These are phyloP conservation scores for Letharia lupina DNA, from an alignment of 495 filamentous ascomycete species.

Conservation along the genomic window DNA sequence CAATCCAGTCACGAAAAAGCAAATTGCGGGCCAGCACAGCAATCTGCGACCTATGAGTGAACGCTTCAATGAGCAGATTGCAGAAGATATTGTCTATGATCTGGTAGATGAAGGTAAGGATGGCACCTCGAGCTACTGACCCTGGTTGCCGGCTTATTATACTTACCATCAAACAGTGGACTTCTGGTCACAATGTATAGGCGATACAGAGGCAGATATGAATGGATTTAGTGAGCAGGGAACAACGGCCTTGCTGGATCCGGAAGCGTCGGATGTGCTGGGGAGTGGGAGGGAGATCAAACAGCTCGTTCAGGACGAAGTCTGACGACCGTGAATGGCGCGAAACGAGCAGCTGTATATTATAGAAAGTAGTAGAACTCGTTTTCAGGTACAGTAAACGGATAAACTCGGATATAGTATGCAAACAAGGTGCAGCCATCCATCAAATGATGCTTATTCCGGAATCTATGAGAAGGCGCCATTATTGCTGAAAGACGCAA, in stretches of 20 bases:
- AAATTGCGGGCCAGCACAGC: slow-evolving; percentile 23
- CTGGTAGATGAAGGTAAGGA: slow-evolving; percentile 51
- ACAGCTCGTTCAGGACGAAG: slow-evolving; percentile 22
- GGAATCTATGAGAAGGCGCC: neutral
- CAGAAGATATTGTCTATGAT: slow-evolving; percentile 87
- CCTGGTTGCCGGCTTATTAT: slow-evolving; percentile 44
- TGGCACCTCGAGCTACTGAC: neutral
- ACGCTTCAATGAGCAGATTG: slow-evolving; percentile 88
- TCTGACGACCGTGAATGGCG: neutral
- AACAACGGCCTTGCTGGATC: slow-evolving; percentile 16
- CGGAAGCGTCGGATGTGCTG: slow-evolving; percentile 9
- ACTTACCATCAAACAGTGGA: slow-evolving; percentile 46
- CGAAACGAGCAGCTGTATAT: neutral
- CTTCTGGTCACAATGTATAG: slow-evolving; percentile 24
- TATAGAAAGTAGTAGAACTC: neutral
- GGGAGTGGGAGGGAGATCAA: slow-evolving; percentile 21
- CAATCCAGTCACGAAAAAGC: slow-evolving; percentile 16
- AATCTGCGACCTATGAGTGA: slow-evolving; percentile 56
- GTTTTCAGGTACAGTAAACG: too few species aligned
- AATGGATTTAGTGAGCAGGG: slow-evolving; percentile 14
- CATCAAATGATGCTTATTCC: neutral
- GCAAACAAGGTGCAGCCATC: neutral
- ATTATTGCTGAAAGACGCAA: neutral
- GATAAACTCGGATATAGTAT: neutral
- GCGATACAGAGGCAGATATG: slow-evolving; percentile 17